Conservation (phyloP, 2,329 filamentous ascomycete genomes). For the Talaromyces sp. region DNA sequence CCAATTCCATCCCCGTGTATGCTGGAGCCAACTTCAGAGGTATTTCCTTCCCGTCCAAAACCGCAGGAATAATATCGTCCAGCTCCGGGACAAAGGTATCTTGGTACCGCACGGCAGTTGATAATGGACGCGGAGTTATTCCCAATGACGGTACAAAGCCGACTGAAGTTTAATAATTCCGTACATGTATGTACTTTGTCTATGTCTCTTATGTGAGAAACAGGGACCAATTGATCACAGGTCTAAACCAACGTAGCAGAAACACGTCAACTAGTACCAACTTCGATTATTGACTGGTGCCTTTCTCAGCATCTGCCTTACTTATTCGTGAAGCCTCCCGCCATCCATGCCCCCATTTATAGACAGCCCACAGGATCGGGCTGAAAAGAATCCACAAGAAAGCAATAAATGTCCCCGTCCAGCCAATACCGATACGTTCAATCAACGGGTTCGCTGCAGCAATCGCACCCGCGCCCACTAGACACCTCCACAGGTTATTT, state of each 20-base stretch:
- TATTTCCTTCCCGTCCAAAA: slow-evolving; percentile 51
- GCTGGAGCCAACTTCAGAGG: slow-evolving; percentile 46
- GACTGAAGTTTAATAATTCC: not conserved
- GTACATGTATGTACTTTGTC: not conserved
- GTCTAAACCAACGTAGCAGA: not conserved
- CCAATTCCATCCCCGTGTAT: not conserved
- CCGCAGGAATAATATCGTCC: slow-evolving; percentile 57
- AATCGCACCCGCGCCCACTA: slow-evolving; percentile 37
- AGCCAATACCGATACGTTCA: slow-evolving; percentile 19
- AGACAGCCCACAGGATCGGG: slow-evolving; percentile 17
- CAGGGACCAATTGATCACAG: not conserved
- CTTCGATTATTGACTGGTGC: not conserved
- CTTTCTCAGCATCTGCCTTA: not conserved
- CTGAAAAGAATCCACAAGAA: slow-evolving; percentile 17
- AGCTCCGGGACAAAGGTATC: slow-evolving; percentile 58
- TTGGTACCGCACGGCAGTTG: slow-evolving; percentile 40
- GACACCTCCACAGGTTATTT: slow-evolving; percentile 39
- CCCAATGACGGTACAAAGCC: not conserved
- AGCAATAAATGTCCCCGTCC: slow-evolving; percentile 19
- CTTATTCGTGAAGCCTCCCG: not conserved
- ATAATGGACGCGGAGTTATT: not conserved
- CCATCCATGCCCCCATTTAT: slow-evolving; percentile 13
- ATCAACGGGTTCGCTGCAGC: slow-evolving; percentile 17
- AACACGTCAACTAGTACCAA: not conserved
- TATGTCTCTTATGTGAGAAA: too few relatives aligned